phyloP scores from a whole-genome alignment of 1,139 yeast species.

The Groenewaldozyma auringiensis region DNA sequence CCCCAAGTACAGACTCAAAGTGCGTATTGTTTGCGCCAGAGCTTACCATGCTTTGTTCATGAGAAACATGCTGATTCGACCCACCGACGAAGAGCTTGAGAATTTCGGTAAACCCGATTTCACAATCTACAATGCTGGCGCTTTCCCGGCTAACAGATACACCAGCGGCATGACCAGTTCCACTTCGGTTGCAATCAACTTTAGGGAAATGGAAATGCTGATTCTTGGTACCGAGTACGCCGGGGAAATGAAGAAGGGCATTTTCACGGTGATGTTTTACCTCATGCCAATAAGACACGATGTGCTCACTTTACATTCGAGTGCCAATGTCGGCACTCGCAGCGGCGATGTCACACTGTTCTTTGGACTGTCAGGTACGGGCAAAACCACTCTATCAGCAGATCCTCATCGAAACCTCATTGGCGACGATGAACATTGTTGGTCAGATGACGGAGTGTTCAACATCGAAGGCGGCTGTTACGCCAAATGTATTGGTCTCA shows the following conservation, averaged over 20 bases:
- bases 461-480: slow-evolving; percentile 99
- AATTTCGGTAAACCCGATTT: slow-evolving; percentile 97
- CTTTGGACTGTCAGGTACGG: slow-evolving; percentile 97
- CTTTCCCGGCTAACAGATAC: slow-evolving; percentile 95
- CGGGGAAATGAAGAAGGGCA: slow-evolving; percentile 99
- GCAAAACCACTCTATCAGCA: slow-evolving; percentile 95
- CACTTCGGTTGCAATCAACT: slow-evolving; percentile 93
- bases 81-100: slow-evolving; percentile 79
- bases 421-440: slow-evolving; percentile 99
- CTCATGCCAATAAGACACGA: slow-evolving; percentile 93
- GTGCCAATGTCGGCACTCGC: slow-evolving; percentile 77
- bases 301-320: slow-evolving; percentile 90
- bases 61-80: slow-evolving; percentile 97
- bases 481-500: slow-evolving; percentile 90
- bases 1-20: slow-evolving; percentile 94
- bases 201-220: slow-evolving; percentile 98
- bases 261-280: slow-evolving; percentile 97
- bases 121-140: slow-evolving; percentile 98
- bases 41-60: slow-evolving; percentile 97
- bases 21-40: slow-evolving; percentile 94
- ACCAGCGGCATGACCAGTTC: slow-evolving; percentile 97
- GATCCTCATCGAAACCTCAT: slow-evolving; percentile 91
- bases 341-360: slow-evolving; percentile 82
- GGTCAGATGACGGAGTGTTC: slow-evolving; percentile 98
- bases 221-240: slow-evolving; percentile 98